Conservation (phyloP, 257 asterid species). For the Solanum sejunctum region DNA sequence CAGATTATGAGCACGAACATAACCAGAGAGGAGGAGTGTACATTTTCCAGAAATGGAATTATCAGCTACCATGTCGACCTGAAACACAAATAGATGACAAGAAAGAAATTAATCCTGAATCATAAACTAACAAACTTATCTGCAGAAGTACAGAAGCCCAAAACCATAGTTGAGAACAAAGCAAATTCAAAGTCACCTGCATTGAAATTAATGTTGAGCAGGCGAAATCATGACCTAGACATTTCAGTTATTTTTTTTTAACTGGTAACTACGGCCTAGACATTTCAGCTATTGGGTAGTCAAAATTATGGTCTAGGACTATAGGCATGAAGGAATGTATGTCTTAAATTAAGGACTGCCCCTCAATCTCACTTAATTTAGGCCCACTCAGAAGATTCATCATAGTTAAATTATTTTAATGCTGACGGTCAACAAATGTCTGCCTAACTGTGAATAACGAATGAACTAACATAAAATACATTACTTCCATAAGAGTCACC, state of each 20-base stretch:
- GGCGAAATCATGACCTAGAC: neutral
- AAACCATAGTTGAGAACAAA: neutral
- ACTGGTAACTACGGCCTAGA: too few relatives aligned
- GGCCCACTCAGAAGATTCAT: neutral
- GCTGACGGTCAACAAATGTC: neutral
- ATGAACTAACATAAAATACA: neutral
- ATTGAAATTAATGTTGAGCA: neutral
- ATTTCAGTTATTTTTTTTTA: neutral
- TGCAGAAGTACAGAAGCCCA: neutral
- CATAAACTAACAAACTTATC: neutral
- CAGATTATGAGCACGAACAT: conserved; percentile 59
- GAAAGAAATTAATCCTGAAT: neutral
- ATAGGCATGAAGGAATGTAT: neutral
- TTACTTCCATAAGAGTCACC: neutral
- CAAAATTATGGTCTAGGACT: neutral
- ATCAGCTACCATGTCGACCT: conserved; percentile 56
- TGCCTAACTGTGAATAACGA: neutral
- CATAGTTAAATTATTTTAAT: too few relatives aligned
- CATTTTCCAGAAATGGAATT: conserved; percentile 37
- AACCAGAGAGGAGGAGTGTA: conserved; percentile 77
- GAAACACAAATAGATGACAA: conserved; percentile 1
- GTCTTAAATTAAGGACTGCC: neutral
- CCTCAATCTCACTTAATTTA: neutral
- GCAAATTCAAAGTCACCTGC: neutral
- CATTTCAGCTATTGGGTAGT: neutral